Percentiles rank a stretch among this genome's conserved stretches.
Conservation (phyloP, 1,139 yeast species). For the Lodderomyces beijingensis region DNA sequence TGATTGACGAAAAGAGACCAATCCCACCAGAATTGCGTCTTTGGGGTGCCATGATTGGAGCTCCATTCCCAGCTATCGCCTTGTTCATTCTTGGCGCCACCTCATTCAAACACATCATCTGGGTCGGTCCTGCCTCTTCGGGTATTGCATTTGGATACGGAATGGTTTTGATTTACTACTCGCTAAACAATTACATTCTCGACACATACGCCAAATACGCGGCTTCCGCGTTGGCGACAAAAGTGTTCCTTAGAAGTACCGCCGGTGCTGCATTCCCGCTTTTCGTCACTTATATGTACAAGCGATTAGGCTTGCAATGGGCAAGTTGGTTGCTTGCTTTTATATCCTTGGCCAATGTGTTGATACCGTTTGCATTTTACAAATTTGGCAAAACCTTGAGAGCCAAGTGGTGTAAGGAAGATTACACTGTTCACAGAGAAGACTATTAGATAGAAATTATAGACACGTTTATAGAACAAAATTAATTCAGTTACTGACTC, state of each 20-base stretch:
- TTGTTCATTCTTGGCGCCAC: slow-evolving; percentile 89
- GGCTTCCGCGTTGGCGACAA: slow-evolving; percentile 88
- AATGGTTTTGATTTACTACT: slow-evolving; percentile 84
- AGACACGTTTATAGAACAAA: too few relatives aligned
- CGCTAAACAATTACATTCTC: slow-evolving; percentile 82
- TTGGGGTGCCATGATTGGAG: slow-evolving; percentile 84
- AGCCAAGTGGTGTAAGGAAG: slow-evolving; percentile 61
- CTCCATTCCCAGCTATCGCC: slow-evolving; percentile 86
- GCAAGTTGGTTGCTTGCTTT: slow-evolving; percentile 83
- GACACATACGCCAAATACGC: slow-evolving; percentile 84
- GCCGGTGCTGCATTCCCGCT: slow-evolving; percentile 93
- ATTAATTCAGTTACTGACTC: too few relatives aligned
- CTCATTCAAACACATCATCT: slow-evolving; percentile 68
- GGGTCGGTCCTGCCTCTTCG: slow-evolving; percentile 94
- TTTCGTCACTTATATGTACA: slow-evolving; percentile 80
- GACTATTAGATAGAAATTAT: too few relatives aligned
- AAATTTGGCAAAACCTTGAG: slow-evolving; percentile 63
- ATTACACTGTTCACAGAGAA: slow-evolving; percentile 35
- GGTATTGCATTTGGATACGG: slow-evolving; percentile 90
- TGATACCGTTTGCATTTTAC: slow-evolving; percentile 78
- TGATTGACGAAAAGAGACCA: slow-evolving; percentile 47
- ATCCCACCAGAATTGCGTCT: slow-evolving; percentile 73
- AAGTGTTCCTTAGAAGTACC: slow-evolving; percentile 80
- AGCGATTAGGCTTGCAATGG: slow-evolving; percentile 71
- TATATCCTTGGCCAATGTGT: slow-evolving; percentile 75